Evolutionary conservation across 768 basidiomycete genomes (phyloP).

Genomic region (Serendipita sp.): DNA sequence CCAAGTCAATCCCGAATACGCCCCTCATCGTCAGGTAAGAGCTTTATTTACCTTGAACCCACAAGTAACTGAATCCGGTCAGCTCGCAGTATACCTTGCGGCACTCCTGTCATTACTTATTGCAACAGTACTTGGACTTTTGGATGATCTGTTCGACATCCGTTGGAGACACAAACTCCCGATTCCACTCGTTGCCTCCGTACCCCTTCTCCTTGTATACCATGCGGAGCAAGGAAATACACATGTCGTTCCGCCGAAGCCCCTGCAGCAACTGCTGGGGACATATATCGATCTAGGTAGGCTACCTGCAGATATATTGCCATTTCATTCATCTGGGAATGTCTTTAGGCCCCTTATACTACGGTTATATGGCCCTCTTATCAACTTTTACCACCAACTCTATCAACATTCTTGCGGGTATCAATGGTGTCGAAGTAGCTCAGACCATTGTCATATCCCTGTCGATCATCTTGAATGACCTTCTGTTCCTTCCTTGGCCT

Average conservation of each 20-base stretch:
- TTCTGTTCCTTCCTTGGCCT: constrained; percentile 86
- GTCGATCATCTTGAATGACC: constrained; percentile 81
- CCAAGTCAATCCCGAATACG: constrained; percentile 2
- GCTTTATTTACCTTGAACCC: not conserved
- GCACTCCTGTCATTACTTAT: constrained; percentile 82
- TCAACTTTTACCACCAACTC: constrained; percentile 96
- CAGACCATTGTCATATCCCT: constrained; percentile 86
- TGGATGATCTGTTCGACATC: constrained; percentile 97
- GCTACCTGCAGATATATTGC: constrained; percentile 13
- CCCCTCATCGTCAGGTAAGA: constrained; percentile 26
- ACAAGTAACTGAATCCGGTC: not conserved
- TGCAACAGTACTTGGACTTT: constrained; percentile 85
- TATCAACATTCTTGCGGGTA: constrained; percentile 96
- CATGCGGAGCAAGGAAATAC: constrained; percentile 90
- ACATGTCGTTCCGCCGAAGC: constrained; percentile 81
- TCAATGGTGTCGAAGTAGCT: constrained; percentile 89
- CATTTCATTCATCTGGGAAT: constrained; percentile 1
- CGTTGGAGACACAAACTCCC: constrained; percentile 97
- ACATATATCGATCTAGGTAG: constrained; percentile 75
- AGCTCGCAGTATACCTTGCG: constrained; percentile 88
- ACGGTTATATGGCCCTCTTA: constrained; percentile 87
- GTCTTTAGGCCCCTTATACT: constrained; percentile 72
- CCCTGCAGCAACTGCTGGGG: constrained; percentile 54
- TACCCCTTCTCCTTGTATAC: constrained; percentile 91
- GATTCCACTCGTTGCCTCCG: constrained; percentile 87